phyloP scores from a whole-genome alignment of 805 yeast species.

The Candida boleticola region DNA sequence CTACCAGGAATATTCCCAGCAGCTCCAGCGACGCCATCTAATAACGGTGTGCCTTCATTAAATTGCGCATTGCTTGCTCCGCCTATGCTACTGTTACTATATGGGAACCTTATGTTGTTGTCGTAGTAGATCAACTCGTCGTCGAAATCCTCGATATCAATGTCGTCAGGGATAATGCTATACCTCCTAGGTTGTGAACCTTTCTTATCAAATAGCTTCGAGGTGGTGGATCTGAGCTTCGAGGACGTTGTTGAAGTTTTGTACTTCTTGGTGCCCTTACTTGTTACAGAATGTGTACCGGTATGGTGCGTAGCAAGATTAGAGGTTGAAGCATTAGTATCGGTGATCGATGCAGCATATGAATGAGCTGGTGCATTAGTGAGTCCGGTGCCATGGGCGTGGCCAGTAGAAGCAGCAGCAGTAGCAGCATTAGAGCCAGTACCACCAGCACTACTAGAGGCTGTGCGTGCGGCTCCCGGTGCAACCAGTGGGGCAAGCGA shows the following conservation, averaged over 20 bases:
- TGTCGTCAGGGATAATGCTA: slow-evolving; percentile 67
- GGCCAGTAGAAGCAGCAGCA: not conserved
- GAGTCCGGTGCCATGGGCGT: not conserved
- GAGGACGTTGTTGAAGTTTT: slow-evolving; percentile 34
- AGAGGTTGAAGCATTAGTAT: slow-evolving; percentile 3
- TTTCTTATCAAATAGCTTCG: slow-evolving; percentile 68
- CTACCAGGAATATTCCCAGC: slow-evolving; percentile 11
- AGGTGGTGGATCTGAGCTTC: slow-evolving; percentile 63
- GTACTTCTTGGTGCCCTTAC: slow-evolving; percentile 24
- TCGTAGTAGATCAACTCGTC: slow-evolving; percentile 51
- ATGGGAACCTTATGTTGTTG: slow-evolving; percentile 38
- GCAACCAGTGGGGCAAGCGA: not conserved
- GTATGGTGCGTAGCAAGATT: not conserved
- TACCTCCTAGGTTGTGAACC: slow-evolving; percentile 72
- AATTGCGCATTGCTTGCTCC: slow-evolving; percentile 10
- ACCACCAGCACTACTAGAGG: slow-evolving; percentile 3
- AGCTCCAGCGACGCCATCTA: slow-evolving; percentile 14
- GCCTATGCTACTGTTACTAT: slow-evolving; percentile 18
- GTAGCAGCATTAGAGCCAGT: not conserved
- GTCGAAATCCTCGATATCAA: slow-evolving; percentile 52
- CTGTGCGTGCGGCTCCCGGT: not conserved
- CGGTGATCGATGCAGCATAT: not conserved
- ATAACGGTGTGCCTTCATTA: slow-evolving; percentile 32
- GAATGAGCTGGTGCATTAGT: not conserved
- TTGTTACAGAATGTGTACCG: slow-evolving; percentile 11